These are phyloP conservation scores for Cercophora newfieldiana DNA, from an alignment of 495 filamentous ascomycete genomes.

Conservation along the genomic window DNA sequence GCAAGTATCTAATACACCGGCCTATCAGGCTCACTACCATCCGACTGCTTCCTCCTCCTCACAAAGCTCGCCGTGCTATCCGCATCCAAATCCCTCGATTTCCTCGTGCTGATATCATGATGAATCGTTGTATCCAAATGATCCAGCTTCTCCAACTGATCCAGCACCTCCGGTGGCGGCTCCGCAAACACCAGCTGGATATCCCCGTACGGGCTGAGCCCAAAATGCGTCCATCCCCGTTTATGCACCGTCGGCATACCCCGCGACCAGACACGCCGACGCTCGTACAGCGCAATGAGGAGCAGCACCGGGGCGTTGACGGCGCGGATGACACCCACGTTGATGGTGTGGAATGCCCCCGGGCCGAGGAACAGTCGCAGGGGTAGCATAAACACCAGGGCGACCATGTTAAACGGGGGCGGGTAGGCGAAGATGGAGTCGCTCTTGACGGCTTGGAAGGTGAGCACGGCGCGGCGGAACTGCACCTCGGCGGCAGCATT, in stretches of 20 bases:
- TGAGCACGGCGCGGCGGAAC: slow-evolving; percentile 62
- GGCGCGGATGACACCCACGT: slow-evolving; percentile 54
- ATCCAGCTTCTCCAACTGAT: slow-evolving; percentile 39
- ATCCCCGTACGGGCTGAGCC: slow-evolving; percentile 59
- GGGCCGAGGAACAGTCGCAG: slow-evolving; percentile 56
- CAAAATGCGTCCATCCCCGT: slow-evolving; percentile 51
- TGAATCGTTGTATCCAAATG: slow-evolving; percentile 12
- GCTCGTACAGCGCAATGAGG: slow-evolving; percentile 54
- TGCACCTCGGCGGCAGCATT: slow-evolving; percentile 63
- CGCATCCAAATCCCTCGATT: neutral
- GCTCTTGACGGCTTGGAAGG: slow-evolving; percentile 65
- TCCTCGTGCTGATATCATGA: slow-evolving; percentile 7
- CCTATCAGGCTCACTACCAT: no score
- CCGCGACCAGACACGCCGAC: slow-evolving; percentile 40
- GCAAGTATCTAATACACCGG: no score
- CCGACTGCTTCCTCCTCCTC: slow-evolving; percentile 6
- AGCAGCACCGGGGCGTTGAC: slow-evolving; percentile 59
- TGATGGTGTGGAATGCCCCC: slow-evolving; percentile 62
- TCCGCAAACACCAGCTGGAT: slow-evolving; percentile 61
- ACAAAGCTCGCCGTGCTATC: neutral
- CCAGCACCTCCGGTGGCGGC: slow-evolving; percentile 52
- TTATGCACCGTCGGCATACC: slow-evolving; percentile 13
- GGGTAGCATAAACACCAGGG: slow-evolving; percentile 56
- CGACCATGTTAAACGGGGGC: slow-evolving; percentile 64
- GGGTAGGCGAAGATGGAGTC: slow-evolving; percentile 64